Evolutionary conservation across 1,139 yeast species (phyloP), one percentile per base, ranked within the genome.

Genomic region (Magnusiomyces ingens): DNA sequence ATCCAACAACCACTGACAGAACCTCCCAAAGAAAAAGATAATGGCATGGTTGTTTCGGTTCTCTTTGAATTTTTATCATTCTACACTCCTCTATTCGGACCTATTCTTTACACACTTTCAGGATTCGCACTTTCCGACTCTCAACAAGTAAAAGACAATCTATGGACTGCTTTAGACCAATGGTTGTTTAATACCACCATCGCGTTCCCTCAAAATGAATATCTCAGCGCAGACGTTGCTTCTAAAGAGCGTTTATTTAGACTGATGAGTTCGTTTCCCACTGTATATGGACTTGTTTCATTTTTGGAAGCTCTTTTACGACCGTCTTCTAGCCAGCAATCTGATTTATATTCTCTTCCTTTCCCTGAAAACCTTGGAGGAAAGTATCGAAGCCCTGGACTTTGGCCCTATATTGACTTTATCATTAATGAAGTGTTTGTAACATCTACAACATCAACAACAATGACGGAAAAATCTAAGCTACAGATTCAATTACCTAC

Each of bases 351-450:
- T 48, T 54, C 57, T 26, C 65, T 79, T n/a, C 75, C 82, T 13
- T 86, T 76, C 61, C 95, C 96, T 1, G 66, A 74, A 8, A 80
- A 78, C 54, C 67, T 89, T 32, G 96, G 96, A 0, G 67, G 67
- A 15, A 74, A 75, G 1, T 79, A 82, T 59, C 75, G 95, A 62
- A 79, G 76, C 49, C 72, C 72, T 6, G 96, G 96, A 2, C 69
- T 89, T 11, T 82, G 91, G 81, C 91, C 95, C 2, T 91, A 90
- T 62, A 70, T 87, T 52, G 94, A 88, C 56, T 89, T 80, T 61
- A 66, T 89, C 26, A 67, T 86, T 43, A 69, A 76, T n/a, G 86
- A 85, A 45, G 80, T 89, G 0, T 80, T 91, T 60, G 78, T 76
- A 17, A 76, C 73, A 2, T 68, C 79, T 0, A 59, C 64, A 2